Conservation (phyloP, 129 eudicot genomes). For the Saposhnikovia divaricata region DNA sequence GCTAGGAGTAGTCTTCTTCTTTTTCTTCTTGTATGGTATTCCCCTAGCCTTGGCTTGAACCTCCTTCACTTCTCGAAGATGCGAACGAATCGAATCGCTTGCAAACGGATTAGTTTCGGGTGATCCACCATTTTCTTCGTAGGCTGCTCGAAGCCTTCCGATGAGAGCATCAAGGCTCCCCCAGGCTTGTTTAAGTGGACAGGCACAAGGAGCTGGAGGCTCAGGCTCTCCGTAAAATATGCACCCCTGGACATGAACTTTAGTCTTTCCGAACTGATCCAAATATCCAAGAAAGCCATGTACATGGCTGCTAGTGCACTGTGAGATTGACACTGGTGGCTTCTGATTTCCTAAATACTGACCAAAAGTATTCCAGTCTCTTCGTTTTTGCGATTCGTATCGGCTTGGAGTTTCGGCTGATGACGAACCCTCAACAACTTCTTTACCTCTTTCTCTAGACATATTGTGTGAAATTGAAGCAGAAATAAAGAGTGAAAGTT, state of each 20-base stretch:
- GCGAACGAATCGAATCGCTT: conserved; percentile 17
- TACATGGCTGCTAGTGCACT: conserved; percentile 18
- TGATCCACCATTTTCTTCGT: conserved; percentile 17
- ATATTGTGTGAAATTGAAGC: neutral
- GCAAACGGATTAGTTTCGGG: conserved; percentile 27
- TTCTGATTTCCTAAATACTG: conserved; percentile 23
- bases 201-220: conserved; percentile 26
- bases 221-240: conserved; percentile 26
- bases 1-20: conserved; percentile 9
- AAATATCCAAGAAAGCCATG: conserved; percentile 18
- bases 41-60: conserved; percentile 9
- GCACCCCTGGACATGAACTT: conserved; percentile 22
- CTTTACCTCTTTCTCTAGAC: conserved; percentile 1
- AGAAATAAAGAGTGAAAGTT: neutral
- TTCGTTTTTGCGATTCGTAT: conserved; percentile 22
- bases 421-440: neutral
- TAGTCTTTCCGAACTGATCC: conserved; percentile 15
- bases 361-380: conserved; percentile 29
- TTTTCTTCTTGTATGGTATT: conserved; percentile 19
- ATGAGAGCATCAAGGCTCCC: conserved; percentile 8
- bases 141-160: conserved; percentile 18
- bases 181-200: conserved; percentile 20
- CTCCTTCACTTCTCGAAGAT: conserved; percentile 19
- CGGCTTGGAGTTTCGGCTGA: neutral
- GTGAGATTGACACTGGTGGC: conserved; percentile 20